Base-by-base conservation (phyloP, 257 asterid genomes). In the Nicotiana obtusifolia region DNA sequence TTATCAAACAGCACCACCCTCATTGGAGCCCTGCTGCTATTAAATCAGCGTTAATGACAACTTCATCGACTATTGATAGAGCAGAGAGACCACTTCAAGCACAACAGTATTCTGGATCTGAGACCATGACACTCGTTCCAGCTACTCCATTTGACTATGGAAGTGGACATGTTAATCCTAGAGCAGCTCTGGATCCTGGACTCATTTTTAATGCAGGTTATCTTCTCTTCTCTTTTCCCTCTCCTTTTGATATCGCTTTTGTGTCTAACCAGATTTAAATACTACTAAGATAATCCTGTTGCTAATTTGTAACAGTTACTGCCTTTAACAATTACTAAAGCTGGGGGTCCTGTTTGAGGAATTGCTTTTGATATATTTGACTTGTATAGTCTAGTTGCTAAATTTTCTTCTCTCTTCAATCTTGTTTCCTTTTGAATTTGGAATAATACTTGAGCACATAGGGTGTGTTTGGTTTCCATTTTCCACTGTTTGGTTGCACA, bases 21-120 rank as follows among this genome's bases (percentile, higher is more conserved):
- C 97, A 83, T 78, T 93, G 98, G 98, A 93, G 97, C 76, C 97
- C 97, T 31, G 94, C 95, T 65, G 95, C 97, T 66, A 91, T 92
- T 31, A 92, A 91, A 83, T 92, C 97, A 20, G 93, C 97, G 53
- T 84, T 92, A 87, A 92, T 92, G 97, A 91, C 95, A 49, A 92
- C 97, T 7, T 88, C 97, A 52, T 85, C 95, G 61, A 91, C 93
- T 41, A 76, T 91, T 31, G 94, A 92, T 87, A 76, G 97, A 41
- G 92, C 94, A 13, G 97, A 91, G 84, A 90, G 91, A 80, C 97
- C 95, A 14, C 89, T 92, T 66, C 91, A 87, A 89, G 97, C 97
- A 33, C 94, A 88, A 84, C 94, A 92, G 57, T 92, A 88, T 85
- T 90, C 97, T 28, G 95, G 90, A 64, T 91, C 97, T 17, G 93